Percentiles rank a stretch among this genome's conserved stretches.
Conservation (phyloP, 2,329 filamentous ascomycete genomes). For the Moelleriella libera region DNA sequence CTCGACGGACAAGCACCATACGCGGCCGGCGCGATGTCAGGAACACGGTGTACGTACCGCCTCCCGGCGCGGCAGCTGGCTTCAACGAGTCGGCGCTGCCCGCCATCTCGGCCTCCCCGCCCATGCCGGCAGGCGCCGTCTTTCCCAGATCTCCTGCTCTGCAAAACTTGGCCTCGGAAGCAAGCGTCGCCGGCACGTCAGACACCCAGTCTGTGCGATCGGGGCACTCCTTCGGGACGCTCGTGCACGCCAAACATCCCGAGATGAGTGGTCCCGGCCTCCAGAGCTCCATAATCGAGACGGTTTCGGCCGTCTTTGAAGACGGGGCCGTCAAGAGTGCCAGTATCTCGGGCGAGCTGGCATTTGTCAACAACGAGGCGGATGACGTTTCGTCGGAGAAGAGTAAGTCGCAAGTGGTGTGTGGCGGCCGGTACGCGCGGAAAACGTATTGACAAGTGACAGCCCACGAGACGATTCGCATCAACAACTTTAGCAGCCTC, state of each 20-base stretch:
- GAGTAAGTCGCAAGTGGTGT: slow-evolving; percentile 23
- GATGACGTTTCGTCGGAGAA: slow-evolving; percentile 25
- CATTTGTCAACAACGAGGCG: slow-evolving; percentile 60
- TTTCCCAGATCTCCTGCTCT: slow-evolving; percentile 28
- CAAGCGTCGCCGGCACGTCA: slow-evolving; percentile 44
- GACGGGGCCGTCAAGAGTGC: slow-evolving; percentile 56
- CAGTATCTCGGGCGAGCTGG: slow-evolving; percentile 76
- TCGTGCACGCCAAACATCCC: slow-evolving; percentile 61
- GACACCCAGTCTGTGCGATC: slow-evolving; percentile 90
- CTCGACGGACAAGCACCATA: slow-evolving; percentile 59
- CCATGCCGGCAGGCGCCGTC: slow-evolving; percentile 3
- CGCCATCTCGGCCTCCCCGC: slow-evolving; percentile 5
- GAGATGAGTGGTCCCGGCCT: slow-evolving; percentile 69
- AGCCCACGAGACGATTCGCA: slow-evolving; percentile 55
- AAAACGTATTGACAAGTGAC: not conserved
- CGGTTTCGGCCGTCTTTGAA: slow-evolving; percentile 73
- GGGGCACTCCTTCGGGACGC: slow-evolving; percentile 60
- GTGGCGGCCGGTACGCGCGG: no score
- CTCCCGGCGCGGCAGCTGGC: slow-evolving; percentile 6
- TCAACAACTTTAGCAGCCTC: slow-evolving; percentile 78
- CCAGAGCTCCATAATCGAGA: slow-evolving; percentile 82
- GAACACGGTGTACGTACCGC: slow-evolving; percentile 74
- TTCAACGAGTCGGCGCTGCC: slow-evolving; percentile 1
- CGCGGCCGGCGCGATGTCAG: slow-evolving; percentile 82
- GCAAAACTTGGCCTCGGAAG: slow-evolving; percentile 47